Evolutionary conservation across 2,329 filamentous ascomycete species (phyloP).

Genomic region (Colletotrichum lindemuthianum): DNA sequence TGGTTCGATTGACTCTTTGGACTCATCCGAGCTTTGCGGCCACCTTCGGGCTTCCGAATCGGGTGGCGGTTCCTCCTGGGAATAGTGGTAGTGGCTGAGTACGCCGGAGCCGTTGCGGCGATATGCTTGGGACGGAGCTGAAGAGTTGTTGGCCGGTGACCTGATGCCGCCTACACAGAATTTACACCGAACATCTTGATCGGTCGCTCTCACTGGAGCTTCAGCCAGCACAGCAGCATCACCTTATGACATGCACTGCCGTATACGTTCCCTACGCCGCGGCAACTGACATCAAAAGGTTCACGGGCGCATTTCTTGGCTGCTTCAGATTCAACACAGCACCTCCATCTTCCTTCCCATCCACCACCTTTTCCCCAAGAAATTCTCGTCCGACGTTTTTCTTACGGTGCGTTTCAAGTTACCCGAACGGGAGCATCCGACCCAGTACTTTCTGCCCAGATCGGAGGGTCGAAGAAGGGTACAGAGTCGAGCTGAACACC

Average conservation of each 20-base stretch:
- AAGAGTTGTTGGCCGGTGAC: not conserved
- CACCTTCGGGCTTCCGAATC: conserved; percentile 30
- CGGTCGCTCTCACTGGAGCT: no score
- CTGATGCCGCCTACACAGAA: not conserved
- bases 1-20: conserved; percentile 24
- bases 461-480: not conserved
- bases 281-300: no score
- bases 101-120: conserved; percentile 6
- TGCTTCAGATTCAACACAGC: conserved; percentile 12
- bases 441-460: not conserved
- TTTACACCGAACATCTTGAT: not conserved
- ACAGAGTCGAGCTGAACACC: conserved; percentile 17
- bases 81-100: not conserved
- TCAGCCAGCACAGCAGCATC: no score
- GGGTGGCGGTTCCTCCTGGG: conserved; percentile 10
- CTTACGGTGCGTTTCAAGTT: conserved; percentile 20
- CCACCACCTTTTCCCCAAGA: not conserved
- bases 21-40: conserved; percentile 29
- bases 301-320: conserved; percentile 15
- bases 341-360: conserved; percentile 1
- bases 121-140: conserved; percentile 19
- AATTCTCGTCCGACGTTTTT: conserved; percentile 8
- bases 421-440: conserved; percentile 29
- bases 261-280: no score
- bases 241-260: no score